A percentile compares a stretch with the other conserved stretches of the same genome.
Conservation (phyloP, 2,329 filamentous ascomycete genomes). For the Seiridium unicorne region DNA sequence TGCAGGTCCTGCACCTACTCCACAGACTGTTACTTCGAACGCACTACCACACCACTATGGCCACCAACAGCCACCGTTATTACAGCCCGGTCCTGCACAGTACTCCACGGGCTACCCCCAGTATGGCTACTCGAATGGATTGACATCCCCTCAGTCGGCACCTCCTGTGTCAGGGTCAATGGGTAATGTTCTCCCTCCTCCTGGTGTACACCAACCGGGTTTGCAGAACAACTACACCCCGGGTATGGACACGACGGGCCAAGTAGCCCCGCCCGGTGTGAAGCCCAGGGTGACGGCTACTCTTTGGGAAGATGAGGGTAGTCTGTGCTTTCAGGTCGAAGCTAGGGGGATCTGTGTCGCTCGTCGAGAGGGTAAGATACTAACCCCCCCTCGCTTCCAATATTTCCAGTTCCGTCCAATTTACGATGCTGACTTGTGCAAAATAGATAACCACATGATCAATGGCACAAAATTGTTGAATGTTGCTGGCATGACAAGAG, state of each 20-base stretch:
- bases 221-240: constrained; percentile 56
- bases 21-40: constrained; percentile 74
- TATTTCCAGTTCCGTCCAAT: background rate
- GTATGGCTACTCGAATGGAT: constrained; percentile 74
- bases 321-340: constrained; percentile 95
- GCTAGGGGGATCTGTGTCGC: constrained; percentile 95
- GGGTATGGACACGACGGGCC: constrained; percentile 76
- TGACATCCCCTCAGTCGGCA: constrained; percentile 75
- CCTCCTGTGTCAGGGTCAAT: constrained; percentile 71
- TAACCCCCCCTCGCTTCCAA: constrained; percentile 29
- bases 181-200: constrained; percentile 69
- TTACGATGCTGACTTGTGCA: background rate
- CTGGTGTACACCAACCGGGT: constrained; percentile 51
- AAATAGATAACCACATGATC: constrained; percentile 76
- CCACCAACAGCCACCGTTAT: constrained; percentile 73
- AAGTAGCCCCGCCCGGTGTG: constrained; percentile 88
- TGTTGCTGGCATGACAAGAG: constrained; percentile 96
- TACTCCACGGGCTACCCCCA: constrained; percentile 66
- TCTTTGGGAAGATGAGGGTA: constrained; percentile 97
- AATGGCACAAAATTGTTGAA: constrained; percentile 97
- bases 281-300: constrained; percentile 96
- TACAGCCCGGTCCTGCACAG: constrained; percentile 69
- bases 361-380: constrained; percentile 66
- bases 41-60: constrained; percentile 69
- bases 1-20: constrained; percentile 69